Conservation (phyloP, 139 green algal species). For the Asterochloris erici region DNA sequence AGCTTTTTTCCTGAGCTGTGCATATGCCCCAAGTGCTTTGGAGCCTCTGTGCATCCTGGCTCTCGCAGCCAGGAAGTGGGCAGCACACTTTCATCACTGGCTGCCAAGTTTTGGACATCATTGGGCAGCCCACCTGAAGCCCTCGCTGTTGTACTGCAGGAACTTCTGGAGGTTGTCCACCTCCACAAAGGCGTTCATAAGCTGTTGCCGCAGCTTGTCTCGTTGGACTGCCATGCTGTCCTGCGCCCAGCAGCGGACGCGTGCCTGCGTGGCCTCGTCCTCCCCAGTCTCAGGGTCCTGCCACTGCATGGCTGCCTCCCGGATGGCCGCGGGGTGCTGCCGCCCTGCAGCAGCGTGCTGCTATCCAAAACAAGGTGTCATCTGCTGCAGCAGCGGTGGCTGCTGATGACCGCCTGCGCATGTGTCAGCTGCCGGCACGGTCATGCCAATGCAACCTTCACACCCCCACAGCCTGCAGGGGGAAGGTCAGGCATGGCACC, state of each 20-base stretch:
- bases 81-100: neutral
- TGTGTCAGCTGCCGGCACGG: too few relatives aligned
- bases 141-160: conserved; percentile 55
- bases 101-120: neutral
- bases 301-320: neutral
- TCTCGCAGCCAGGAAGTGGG: neutral
- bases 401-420: too few relatives aligned
- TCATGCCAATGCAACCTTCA: too few relatives aligned
- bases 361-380: too few relatives aligned
- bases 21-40: neutral
- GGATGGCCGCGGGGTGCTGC: neutral
- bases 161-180: conserved; percentile 48
- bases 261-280: neutral
- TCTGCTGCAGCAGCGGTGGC: too few relatives aligned
- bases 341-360: neutral
- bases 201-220: conserved; percentile 15
- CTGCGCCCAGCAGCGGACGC: neutral
- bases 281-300: neutral
- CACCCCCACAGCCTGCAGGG: too few relatives aligned
- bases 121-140: conserved; percentile 53
- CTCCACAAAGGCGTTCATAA: conserved; percentile 41
- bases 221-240: neutral
- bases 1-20: neutral
- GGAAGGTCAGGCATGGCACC: too few relatives aligned
- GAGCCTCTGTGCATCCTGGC: neutral